Evolutionary conservation across 768 basidiomycete genomes (phyloP).

Genomic region (Exsudoporus frostii): DNA sequence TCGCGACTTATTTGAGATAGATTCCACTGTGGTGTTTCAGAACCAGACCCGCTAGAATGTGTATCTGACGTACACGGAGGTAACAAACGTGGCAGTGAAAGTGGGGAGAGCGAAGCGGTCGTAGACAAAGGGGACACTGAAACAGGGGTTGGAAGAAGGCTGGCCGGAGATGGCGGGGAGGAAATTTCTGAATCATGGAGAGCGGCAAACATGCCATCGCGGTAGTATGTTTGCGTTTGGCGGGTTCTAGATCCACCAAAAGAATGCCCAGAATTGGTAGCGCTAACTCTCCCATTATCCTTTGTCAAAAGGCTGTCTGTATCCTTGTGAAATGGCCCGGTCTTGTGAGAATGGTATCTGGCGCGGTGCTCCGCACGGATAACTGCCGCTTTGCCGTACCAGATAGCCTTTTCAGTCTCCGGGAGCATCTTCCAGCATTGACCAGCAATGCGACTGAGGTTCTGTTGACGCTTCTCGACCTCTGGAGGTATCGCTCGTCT

Average conservation of each 20-base stretch:
- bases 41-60: slow-evolving; percentile 11
- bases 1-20: slow-evolving; percentile 23
- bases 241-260: slow-evolving; percentile 31
- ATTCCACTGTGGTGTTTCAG: slow-evolving; percentile 18
- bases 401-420: slow-evolving; percentile 32
- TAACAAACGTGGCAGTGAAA: slow-evolving; percentile 14
- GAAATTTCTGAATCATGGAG: slow-evolving; percentile 1
- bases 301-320: slow-evolving; percentile 11
- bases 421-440: slow-evolving; percentile 49
- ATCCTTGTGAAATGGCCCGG: slow-evolving; percentile 26
- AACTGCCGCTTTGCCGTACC: slow-evolving; percentile 32
- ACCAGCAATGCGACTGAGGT: slow-evolving; percentile 51
- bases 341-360: slow-evolving; percentile 30
- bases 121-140: slow-evolving; percentile 3
- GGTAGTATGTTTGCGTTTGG: slow-evolving; percentile 21
- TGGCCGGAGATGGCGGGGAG: slow-evolving; percentile 2
- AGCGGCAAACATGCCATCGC: slow-evolving; percentile 13
- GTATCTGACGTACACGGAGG: slow-evolving; percentile 11
- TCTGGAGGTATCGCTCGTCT: slow-evolving; percentile 39
- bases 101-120: slow-evolving; percentile 12
- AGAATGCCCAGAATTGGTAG: slow-evolving; percentile 34
- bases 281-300: slow-evolving; percentile 34
- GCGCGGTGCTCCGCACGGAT: slow-evolving; percentile 27
- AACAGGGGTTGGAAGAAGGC: background rate
- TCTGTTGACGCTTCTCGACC: slow-evolving; percentile 52